Percentiles rank a stretch among this genome's conserved stretches.
Evolutionary conservation across 495 filamentous ascomycete species (phyloP).

Genomic region (Cenococcum geophilum): DNA sequence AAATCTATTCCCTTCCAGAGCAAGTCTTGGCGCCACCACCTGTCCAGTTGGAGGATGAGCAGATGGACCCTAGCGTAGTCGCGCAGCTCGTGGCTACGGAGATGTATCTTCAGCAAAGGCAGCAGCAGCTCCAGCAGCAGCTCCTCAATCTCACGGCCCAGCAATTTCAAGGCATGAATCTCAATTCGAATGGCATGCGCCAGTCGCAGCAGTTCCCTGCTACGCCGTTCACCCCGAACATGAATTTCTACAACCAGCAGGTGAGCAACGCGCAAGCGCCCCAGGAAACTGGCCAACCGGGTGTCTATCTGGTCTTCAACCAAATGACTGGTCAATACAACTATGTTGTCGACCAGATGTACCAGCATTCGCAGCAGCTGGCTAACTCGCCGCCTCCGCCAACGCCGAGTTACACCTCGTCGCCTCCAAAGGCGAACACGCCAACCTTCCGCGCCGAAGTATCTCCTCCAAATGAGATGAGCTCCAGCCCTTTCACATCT

Average conservation of each 20-base stretch:
- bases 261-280: constrained; percentile 67
- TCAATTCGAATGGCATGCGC: constrained; percentile 42
- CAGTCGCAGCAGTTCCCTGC: constrained; percentile 39
- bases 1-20: constrained; percentile 66
- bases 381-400: constrained; percentile 36
- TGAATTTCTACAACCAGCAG: constrained; percentile 61
- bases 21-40: constrained; percentile 82
- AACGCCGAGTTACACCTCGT: constrained; percentile 31
- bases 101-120: constrained; percentile 77
- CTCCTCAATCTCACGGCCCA: constrained; percentile 47
- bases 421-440: constrained; percentile 32
- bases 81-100: constrained; percentile 81
- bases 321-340: constrained; percentile 73
- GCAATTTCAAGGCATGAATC: constrained; percentile 70
- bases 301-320: constrained; percentile 76
- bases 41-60: constrained; percentile 57
- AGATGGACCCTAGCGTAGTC: constrained; percentile 76
- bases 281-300: constrained; percentile 63
- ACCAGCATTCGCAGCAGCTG: constrained; percentile 30
- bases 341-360: constrained; percentile 58
- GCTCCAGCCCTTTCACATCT: constrained; percentile 44
- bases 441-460: constrained; percentile 68
- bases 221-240: constrained; percentile 42
- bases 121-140: constrained; percentile 72
- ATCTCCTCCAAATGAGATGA: constrained; percentile 64